These are phyloP conservation scores for Pycnococcus provasolii DNA, from an alignment of 139 green algal species.

Conservation along the genomic window DNA sequence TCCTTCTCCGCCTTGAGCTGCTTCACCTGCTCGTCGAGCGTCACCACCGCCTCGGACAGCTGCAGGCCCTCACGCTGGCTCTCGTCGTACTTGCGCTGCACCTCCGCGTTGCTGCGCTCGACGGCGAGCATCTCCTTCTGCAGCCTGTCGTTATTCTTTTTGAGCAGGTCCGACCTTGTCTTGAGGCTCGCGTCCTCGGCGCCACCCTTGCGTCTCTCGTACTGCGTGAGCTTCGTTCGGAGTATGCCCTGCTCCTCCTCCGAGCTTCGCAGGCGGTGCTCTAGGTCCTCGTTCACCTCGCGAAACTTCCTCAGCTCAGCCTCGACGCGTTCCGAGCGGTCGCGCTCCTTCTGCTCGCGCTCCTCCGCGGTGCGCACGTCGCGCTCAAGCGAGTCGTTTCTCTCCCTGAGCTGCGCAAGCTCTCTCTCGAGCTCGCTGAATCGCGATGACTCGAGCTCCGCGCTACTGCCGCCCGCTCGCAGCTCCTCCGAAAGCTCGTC, in stretches of 20 bases:
- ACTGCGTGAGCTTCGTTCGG: too few species aligned
- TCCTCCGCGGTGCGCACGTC: conserved; percentile 33
- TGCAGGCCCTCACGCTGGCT: conserved; percentile 4
- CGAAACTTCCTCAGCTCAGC: too few species aligned
- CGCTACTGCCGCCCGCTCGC: neutral
- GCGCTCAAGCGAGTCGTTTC: conserved; percentile 43
- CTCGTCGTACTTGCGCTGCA: neutral
- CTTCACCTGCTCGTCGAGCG: conserved; percentile 27
- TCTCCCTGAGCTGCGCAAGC: conserved; percentile 40
- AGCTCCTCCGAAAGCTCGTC: neutral
- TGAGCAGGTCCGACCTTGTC: neutral
- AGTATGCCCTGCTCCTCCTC: too few species aligned
- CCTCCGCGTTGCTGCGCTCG: neutral
- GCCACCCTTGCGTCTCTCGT: neutral
- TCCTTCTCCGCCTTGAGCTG: conserved; percentile 28
- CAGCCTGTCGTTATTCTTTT: neutral
- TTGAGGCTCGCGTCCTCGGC: neutral
- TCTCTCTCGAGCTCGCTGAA: neutral
- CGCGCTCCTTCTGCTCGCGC: conserved; percentile 5
- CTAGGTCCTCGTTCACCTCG: too few species aligned
- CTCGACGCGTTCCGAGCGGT: conserved; percentile 8
- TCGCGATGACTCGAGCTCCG: neutral
- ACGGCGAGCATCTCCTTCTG: conserved; percentile 10
- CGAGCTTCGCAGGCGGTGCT: too few species aligned
- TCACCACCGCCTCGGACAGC: conserved; percentile 16